These are phyloP conservation scores for Chalciporus piperatus DNA, from an alignment of 768 basidiomycete species.

Conservation along the genomic window DNA sequence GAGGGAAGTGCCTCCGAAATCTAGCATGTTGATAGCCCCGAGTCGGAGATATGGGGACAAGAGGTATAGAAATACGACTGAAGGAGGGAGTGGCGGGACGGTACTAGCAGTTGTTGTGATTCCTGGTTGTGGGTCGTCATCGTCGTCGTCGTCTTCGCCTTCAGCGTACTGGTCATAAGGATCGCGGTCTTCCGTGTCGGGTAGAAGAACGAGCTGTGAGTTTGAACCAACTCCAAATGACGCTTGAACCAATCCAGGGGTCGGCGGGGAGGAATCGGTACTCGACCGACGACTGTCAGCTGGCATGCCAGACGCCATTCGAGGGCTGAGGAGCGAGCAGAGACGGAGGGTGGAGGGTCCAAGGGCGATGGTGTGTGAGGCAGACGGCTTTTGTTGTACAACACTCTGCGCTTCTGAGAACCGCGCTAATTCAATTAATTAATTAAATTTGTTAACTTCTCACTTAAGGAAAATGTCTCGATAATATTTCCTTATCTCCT, in stretches of 20 bases:
- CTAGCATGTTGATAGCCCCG: slow-evolving; percentile 63
- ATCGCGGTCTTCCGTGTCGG: slow-evolving; percentile 46
- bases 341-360: not conserved
- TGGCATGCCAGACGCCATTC: slow-evolving; percentile 9
- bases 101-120: slow-evolving; percentile 5
- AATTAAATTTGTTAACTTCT: too few relatives aligned
- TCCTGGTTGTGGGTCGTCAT: slow-evolving; percentile 14
- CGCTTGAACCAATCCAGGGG: not conserved
- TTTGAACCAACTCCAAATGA: slow-evolving; percentile 38
- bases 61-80: slow-evolving; percentile 65
- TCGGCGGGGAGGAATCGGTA: slow-evolving; percentile 6
- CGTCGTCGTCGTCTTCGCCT: slow-evolving; percentile 40
- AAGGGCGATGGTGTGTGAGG: not conserved
- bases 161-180: slow-evolving; percentile 38
- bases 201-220: slow-evolving; percentile 62
- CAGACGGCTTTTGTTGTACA: too few relatives aligned
- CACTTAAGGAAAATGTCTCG: too few relatives aligned
- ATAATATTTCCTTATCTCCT: too few relatives aligned
- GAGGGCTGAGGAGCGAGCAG: slow-evolving; percentile 7
- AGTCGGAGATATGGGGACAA: slow-evolving; percentile 67
- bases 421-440: too few relatives aligned
- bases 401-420: too few relatives aligned
- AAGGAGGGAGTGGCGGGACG: slow-evolving; percentile 52
- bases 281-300: slow-evolving; percentile 12
- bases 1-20: slow-evolving; percentile 42